Evolutionary conservation across 805 yeast species (phyloP), one percentile per base, ranked within the genome.

Genomic region (Lipomyces yamanashiensis): DNA sequence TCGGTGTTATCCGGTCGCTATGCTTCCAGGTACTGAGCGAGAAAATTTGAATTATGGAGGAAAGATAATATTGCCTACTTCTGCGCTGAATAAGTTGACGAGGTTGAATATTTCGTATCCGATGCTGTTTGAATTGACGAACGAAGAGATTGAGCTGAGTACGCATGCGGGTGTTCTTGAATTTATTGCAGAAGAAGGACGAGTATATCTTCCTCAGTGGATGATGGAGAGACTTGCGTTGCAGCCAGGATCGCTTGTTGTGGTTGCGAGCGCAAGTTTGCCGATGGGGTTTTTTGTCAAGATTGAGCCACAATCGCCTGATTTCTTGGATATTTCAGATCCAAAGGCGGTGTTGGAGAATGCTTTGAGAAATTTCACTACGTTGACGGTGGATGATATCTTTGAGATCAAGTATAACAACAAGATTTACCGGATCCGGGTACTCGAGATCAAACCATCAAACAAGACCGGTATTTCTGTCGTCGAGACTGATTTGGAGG

Each of bases 321-420:
- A 92, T 70, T 95, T 95, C 72, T 80, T 95, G 63, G 98, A 95
- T 55, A 95, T 95, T 7, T 84, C 92, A 1, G 98, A 95, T 73
- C 99, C 98, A 15, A 92, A 92, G 74, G 98, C 99, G 0, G 99
- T 95, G 2, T 77, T 95, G 67, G 99, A 95, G 76, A 92, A 90
- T 72, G 96, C 92, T 0, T 80, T 95, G 70, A 81, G 98, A 67
- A 89, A 89, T 73, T 95, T 95, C 73, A 87, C 97, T 12, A 90
- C 98, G 0, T 79, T 95, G 66, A 89, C 96, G 0, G 86, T 89
- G 8, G 83, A 85, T 70, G 99, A 95, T 77, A 81, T 91, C 19
- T 87, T 95, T 70, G 95, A 92, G 73, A 82, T 95, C 63, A 82
- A 84, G 69, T 95, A 95, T 78, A 95, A 95, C 73, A 88, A 88